Evolutionary conservation across 768 basidiomycete species (phyloP), one percentile per base, ranked within the genome.

Genomic region (Suillus fuscotomentosus): DNA sequence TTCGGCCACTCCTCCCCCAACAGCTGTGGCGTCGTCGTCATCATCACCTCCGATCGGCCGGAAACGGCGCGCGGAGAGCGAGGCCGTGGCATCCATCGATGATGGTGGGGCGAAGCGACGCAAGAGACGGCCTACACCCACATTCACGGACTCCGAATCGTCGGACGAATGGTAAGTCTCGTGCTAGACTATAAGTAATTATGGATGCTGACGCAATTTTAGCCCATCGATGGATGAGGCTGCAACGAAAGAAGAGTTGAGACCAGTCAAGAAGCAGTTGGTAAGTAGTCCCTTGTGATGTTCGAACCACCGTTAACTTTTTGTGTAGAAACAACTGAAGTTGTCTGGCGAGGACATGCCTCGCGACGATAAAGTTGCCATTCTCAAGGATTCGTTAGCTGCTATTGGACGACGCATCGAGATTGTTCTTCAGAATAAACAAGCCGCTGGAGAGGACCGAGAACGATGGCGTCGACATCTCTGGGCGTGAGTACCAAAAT

Each of bases 171-270:
- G 94, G 91, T 95, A 75, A 65, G 90, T 83, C 24, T 60, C n/a
- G 31, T 45, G 53, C 48, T 43, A 55, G 59, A 42, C 38, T 27
- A 43, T 27, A 65, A 55, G 47, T 17, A 31, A 38, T 54, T 39
- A 14, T 34, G 39, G 61, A 59, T 59, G 45, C 62, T 69, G 31
- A 70, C 56, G 63, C 62, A 13, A 17, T 14, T 50, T 34, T 53
- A 96, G 95, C 69, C 92, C 94, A 3, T 97, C 96, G 2, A 97
- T 97, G 96, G 95, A 97, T 68, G 96, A 98, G 75, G 81, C 82
- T 22, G 80, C 90, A 11, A 96, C 96, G 17, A 99, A 99, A 78
- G 95, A 97, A 77, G 92, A 95, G 72, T 75, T 99, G 60, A 88
- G 97, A 55, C 97, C 97, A 9, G 97, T 98, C 64, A 99, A 99